Conservation (phyloP, 331 rosid species). For the Spiraea crenata region DNA sequence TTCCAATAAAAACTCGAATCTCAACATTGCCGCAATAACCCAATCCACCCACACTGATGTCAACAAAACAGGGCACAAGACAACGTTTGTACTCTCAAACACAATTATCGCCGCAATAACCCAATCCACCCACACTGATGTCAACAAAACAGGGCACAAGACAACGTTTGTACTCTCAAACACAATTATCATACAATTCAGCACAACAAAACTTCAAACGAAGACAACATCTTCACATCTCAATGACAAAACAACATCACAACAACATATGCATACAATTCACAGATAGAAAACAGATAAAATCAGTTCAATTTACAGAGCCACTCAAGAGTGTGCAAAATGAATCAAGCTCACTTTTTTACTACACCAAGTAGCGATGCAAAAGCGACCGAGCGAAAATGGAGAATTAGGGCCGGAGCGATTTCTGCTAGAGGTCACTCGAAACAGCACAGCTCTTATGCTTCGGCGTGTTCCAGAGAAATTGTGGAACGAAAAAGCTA, state of each 20-base stretch:
- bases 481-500: too few relatives aligned
- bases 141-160: too few relatives aligned
- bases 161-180: not conserved
- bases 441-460: too few relatives aligned
- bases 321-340: too few relatives aligned
- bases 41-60: not conserved
- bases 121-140: too few relatives aligned
- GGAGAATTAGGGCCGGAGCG: slow-evolving; percentile 9
- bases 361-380: too few relatives aligned
- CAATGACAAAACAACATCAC: not conserved
- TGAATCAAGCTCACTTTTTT: too few relatives aligned
- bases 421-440: slow-evolving; percentile 13
- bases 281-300: not conserved
- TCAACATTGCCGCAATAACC: not conserved
- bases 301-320: not conserved
- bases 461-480: too few relatives aligned
- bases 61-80: not conserved
- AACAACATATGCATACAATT: not conserved
- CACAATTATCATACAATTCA: not conserved
- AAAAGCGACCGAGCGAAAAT: slow-evolving; percentile 24
- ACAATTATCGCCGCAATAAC: too few relatives aligned
- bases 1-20: not conserved
- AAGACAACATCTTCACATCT: too few relatives aligned
- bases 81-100: not conserved
- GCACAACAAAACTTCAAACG: too few relatives aligned